Conservation (phyloP, 352 stramenopile species). For the Pythium rishiriense region DNA sequence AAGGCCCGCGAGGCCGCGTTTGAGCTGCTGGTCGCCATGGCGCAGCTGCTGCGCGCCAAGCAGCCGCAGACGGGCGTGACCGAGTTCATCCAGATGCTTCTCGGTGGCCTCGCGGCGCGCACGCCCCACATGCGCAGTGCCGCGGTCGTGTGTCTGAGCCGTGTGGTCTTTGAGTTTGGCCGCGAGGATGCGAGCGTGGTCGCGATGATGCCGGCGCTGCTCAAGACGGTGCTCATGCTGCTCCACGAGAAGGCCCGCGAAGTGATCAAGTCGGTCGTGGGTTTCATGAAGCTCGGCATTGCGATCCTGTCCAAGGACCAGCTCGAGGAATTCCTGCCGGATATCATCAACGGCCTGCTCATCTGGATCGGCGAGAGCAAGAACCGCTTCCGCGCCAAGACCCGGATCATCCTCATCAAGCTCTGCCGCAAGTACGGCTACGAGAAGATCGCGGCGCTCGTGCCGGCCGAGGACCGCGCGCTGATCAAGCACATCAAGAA, state of each 20-base stretch:
- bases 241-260: conserved; percentile 94
- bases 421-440: conserved; percentile 94
- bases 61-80: conserved; percentile 70
- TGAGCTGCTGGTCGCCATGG: conserved; percentile 84
- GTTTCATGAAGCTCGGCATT: conserved; percentile 96
- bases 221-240: conserved; percentile 92
- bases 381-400: conserved; percentile 95
- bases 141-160: conserved; percentile 93
- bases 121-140: conserved; percentile 96
- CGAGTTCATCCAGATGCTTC: conserved; percentile 92
- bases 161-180: conserved; percentile 95
- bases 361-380: conserved; percentile 95
- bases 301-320: conserved; percentile 88
- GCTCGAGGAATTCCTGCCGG: conserved; percentile 88
- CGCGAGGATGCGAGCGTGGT: conserved; percentile 65
- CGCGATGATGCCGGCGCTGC: conserved; percentile 82
- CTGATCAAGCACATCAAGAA: conserved; percentile 97
- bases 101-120: conserved; percentile 90
- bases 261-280: conserved; percentile 95
- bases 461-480: conserved; percentile 88
- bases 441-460: conserved; percentile 87
- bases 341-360: conserved; percentile 91
- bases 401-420: conserved; percentile 95
- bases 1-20: conserved; percentile 91
- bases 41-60: conserved; percentile 66